Evolutionary conservation across 2,329 filamentous ascomycete genomes (phyloP), one percentile per base, ranked within the genome.

Genomic region (Colletotrichum sp.): DNA sequence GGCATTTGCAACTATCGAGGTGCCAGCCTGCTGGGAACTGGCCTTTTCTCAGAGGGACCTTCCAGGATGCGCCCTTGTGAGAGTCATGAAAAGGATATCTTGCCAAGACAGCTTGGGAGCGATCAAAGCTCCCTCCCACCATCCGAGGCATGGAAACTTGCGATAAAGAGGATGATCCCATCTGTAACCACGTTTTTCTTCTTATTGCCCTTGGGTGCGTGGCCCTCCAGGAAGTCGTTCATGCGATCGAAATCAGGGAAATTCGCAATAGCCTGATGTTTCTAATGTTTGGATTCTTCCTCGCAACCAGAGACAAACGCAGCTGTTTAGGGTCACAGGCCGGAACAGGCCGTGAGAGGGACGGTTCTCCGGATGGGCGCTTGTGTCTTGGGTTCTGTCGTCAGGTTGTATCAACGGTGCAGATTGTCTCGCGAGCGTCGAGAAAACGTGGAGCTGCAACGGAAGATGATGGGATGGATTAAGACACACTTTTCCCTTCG

Each of bases 1-100:
- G 39, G 49, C 30, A 60, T 60, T 68, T 68, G 66, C 66, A 68
- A 68, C 52, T 68, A 68, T 68, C 66, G 66, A 68, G 66, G 66
- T 30, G 52, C 32, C 10, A 68, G 21, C 21, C 7, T 21, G 16
- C 66, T 32, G 66, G 66, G 66, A 68, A 44, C n/a, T 21, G 44
- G 30, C 66, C 57, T 59, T n/a, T 55, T 60, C 15, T n/a, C 21
- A 28, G 10, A 30, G 21, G 0, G 0, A 52, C 44, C 10, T 28
- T 52, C 63, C 2, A 21, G 39, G 63, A 66, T 66, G 26, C 7
- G 63, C 36, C 66, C 52, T 59, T 44, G 52, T n/a, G 49, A 68
- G n/a, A n/a, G 52, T 34, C 10, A 59, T 39, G 32, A 60, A 39
- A 13, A 68, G 32, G 52, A 30, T 68, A 24, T 60, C 52, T n/a